Evolutionary conservation across 108 stramenopile species (phyloP).

Genomic region (Epithemia pelagica): DNA sequence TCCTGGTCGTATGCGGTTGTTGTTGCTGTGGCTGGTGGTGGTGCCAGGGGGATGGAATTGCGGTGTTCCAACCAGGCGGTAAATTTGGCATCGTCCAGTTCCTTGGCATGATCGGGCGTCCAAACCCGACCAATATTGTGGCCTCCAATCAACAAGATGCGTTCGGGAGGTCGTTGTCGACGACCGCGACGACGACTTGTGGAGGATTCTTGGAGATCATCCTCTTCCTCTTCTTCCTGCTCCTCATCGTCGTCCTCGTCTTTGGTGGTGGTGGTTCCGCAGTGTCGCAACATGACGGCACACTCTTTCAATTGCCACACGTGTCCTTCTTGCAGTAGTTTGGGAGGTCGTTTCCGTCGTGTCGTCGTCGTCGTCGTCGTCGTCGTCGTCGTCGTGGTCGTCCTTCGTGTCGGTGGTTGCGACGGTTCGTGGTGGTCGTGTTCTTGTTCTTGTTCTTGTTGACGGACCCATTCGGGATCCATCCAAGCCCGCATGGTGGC

Average conservation of each 20-base stretch:
- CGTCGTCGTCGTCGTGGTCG: not conserved
- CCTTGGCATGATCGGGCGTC: slow-evolving; percentile 2
- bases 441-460: slow-evolving; percentile 19
- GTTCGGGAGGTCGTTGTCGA: not conserved
- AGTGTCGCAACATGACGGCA: not conserved
- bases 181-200: not conserved
- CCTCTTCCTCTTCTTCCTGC: not conserved
- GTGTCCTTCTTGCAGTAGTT: not conserved
- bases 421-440: not conserved
- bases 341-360: not conserved
- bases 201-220: not conserved
- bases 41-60: not conserved
- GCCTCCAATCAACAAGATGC: not conserved
- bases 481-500: slow-evolving; percentile 35
- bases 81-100: not conserved
- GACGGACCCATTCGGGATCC: slow-evolving; percentile 24
- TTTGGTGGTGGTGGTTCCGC: not conserved
- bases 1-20: not conserved
- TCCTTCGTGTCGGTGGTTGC: not conserved
- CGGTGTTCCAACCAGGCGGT: not conserved
- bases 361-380: not conserved
- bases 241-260: not conserved
- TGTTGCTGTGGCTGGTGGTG: not conserved
- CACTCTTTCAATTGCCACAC: not conserved
- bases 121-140: not conserved